Evolutionary conservation across 2,329 filamentous ascomycete genomes (phyloP), one percentile per base, ranked within the genome.

Genomic region (Cadophora sp.): DNA sequence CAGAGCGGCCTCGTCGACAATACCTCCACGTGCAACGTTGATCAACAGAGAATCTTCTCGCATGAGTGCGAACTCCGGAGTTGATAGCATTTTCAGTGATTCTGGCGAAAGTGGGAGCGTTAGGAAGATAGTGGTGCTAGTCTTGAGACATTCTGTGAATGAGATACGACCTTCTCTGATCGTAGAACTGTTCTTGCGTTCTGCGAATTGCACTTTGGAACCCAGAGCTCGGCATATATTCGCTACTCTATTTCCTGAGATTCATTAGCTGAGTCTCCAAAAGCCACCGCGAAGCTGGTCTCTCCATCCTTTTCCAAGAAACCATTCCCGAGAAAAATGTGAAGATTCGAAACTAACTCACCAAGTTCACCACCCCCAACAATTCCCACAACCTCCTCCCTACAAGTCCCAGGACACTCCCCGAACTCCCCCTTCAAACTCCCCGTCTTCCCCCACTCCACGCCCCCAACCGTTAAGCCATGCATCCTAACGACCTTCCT

Each of bases 401-500:
- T 68, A 50, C 71, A 73, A 13, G 70, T 73, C 36, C 67, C 58
- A 9, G 74, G 72, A 61, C 67, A 62, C 1, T 65, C 67, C n/a
- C 71, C 68, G 64, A 72, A 72, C 36, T 53, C 47, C 62, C 55
- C 73, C 68, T 62, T 79, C 68, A 70, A 48, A 66, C 45, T 71
- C 13, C 75, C 68, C 24, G 72, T 73, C 33, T 61, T 58, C 2
- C 30, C 53, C 70, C 69, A 73, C 63, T 68, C 67, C 24, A 67
- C 73, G 0, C 77, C 78, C 1, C 66, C 39, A 4, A 71, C 70
- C 0, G 71, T 75, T 45, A 77, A 61, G 4, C 71, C 65, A 71
- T 79, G 73, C 50, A 77, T 71, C 4, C 74, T 73, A 13, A 78
- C 68, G 2, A 82, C 66, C 39, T 76, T 78, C n/a, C 80, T 77